Conservation (phyloP, 257 asterid species). For the Buddleja alternifolia region DNA sequence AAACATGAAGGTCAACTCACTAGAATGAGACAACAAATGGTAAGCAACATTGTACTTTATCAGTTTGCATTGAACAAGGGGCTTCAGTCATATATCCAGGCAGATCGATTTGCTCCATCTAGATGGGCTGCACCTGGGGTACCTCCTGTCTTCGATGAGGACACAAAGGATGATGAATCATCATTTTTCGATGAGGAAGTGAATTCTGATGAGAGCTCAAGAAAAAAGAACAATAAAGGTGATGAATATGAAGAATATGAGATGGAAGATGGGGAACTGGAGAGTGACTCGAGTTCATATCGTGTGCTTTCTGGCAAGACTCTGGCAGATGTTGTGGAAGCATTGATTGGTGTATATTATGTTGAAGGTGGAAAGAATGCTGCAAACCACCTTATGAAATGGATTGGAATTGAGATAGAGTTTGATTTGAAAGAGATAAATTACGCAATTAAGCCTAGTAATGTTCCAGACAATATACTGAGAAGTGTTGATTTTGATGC, state of each 20-base stretch:
- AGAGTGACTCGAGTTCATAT: constrained; percentile 89
- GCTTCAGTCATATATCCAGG: constrained; percentile 94
- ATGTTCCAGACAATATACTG: constrained; percentile 68
- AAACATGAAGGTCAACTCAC: constrained; percentile 99
- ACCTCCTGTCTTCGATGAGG: constrained; percentile 94
- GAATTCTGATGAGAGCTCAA: constrained; percentile 29
- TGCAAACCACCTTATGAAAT: constrained; percentile 95
- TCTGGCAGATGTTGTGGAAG: constrained; percentile 97
- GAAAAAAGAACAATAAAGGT: constrained; percentile 33
- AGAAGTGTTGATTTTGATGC: constrained; percentile 79
- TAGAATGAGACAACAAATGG: constrained; percentile 96
- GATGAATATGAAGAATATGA: constrained; percentile 72
- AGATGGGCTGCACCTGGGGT: constrained; percentile 99
- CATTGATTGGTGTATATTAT: constrained; percentile 87
- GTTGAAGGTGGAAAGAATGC: constrained; percentile 94
- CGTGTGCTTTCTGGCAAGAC: constrained; percentile 98
- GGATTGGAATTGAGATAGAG: constrained; percentile 89
- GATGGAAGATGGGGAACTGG: constrained; percentile 96
- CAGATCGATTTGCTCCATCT: constrained; percentile 97
- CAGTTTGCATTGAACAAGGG: constrained; percentile 80
- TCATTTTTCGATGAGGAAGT: constrained; percentile 54
- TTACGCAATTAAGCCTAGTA: constrained; percentile 49
- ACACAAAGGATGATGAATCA: constrained; percentile 61
- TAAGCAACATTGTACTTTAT: constrained; percentile 87
- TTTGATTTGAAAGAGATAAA: constrained; percentile 67